Evolutionary conservation across 768 basidiomycete genomes (phyloP).

Genomic region (Jaapia argillacea): DNA sequence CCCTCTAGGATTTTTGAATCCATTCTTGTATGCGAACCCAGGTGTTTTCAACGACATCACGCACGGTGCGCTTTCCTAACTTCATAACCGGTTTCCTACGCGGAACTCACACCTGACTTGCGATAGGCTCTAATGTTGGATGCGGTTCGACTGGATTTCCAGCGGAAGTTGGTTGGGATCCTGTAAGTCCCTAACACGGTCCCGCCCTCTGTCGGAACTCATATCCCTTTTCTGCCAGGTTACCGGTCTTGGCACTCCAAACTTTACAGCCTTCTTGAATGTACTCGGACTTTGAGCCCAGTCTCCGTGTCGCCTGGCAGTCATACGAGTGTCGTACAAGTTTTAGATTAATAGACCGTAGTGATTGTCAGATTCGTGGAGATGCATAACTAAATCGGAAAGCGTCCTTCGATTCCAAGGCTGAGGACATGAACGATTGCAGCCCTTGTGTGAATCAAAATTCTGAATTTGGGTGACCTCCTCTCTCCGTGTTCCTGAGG

Average conservation of each 20-base stretch:
- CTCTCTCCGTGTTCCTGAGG: too few relatives aligned
- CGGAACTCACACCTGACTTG: constrained; percentile 7
- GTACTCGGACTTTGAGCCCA: too few relatives aligned
- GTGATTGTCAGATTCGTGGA: too few relatives aligned
- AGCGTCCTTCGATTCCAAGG: too few relatives aligned
- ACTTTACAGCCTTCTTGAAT: background rate
- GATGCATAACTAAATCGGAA: too few relatives aligned
- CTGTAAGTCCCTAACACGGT: constrained; percentile 11
- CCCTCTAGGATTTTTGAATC: constrained; percentile 26
- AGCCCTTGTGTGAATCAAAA: too few relatives aligned
- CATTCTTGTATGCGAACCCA: constrained; percentile 20
- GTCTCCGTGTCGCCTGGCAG: too few relatives aligned
- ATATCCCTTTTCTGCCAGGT: constrained; percentile 2
- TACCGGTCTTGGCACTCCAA: constrained; percentile 12
- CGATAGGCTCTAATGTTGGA: constrained; percentile 16
- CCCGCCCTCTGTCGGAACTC: background rate
- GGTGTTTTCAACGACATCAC: constrained; percentile 25
- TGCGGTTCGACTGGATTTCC: constrained; percentile 23
- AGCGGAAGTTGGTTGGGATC: constrained; percentile 19
- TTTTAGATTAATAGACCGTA: too few relatives aligned
- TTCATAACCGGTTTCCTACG: constrained; percentile 10
- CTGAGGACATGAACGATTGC: too few relatives aligned
- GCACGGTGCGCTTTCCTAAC: constrained; percentile 13
- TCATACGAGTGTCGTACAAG: too few relatives aligned
- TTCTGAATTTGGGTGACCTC: too few relatives aligned